Percentiles rank a stretch among this genome's conserved stretches.
Conservation (phyloP, 2,329 filamentous ascomycete species). For the Botrytis deweyae region DNA sequence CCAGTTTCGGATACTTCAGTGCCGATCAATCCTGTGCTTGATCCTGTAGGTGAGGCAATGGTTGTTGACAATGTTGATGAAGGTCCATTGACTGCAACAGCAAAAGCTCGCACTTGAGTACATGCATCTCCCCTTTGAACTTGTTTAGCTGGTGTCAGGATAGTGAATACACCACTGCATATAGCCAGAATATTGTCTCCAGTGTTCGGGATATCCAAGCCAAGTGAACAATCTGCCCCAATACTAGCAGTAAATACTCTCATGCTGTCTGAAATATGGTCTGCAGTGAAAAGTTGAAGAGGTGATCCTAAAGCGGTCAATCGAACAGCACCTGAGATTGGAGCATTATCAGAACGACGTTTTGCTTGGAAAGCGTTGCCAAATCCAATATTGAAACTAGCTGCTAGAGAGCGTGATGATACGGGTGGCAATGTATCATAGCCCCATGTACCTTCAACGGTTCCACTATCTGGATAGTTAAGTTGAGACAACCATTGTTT, state of each 20-base stretch:
- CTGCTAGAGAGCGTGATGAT: constrained; percentile 13
- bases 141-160: constrained; percentile 23
- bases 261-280: constrained; percentile 23
- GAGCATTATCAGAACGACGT: constrained; percentile 10
- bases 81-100: constrained; percentile 12
- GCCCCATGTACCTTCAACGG: constrained; percentile 16
- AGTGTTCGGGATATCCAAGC: constrained; percentile 13
- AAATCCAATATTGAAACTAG: constrained; percentile 16
- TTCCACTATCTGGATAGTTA: constrained; percentile 20
- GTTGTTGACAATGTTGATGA: not conserved
- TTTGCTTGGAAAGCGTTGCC: constrained; percentile 5
- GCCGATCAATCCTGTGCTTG: not conserved
- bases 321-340: constrained; percentile 22
- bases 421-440: constrained; percentile 24
- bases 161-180: constrained; percentile 24
- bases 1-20: not conserved
- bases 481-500: constrained; percentile 23
- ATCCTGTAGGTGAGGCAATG: not conserved
- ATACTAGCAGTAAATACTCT: constrained; percentile 19
- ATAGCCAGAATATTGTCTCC: constrained; percentile 20
- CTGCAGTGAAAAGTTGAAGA: constrained; percentile 24
- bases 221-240: constrained; percentile 18
- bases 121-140: constrained; percentile 18
- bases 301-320: constrained; percentile 22
- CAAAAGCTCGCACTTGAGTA: constrained; percentile 20